phyloP scores from a whole-genome alignment of 2,329 filamentous ascomycete species.

The Fusarium zealandicum region DNA sequence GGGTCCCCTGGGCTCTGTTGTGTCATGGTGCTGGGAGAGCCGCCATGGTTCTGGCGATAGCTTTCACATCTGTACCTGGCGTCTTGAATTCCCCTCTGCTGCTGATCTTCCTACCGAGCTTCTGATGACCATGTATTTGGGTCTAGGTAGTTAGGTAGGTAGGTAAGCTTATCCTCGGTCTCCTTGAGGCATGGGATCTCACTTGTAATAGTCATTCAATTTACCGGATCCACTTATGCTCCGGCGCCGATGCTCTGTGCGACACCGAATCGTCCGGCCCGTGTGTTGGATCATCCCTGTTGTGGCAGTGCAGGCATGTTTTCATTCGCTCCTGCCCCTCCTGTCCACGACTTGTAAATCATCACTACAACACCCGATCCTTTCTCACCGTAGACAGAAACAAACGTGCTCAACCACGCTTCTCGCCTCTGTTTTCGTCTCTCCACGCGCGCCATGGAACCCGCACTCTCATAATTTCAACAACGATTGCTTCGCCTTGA shows the following conservation, averaged over 20 bases:
- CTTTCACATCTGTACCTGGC: too few species aligned
- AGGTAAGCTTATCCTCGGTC: not conserved
- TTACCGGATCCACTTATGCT: conserved; percentile 17
- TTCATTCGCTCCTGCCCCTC: conserved; percentile 17
- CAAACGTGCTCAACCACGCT: conserved; percentile 41
- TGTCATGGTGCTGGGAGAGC: conserved; percentile 16
- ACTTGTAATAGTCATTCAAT: conserved; percentile 2
- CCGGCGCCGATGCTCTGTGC: conserved; percentile 22
- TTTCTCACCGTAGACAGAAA: conserved; percentile 31
- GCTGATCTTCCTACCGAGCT: too few species aligned
- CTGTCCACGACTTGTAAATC: conserved; percentile 31
- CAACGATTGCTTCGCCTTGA: conserved; percentile 30
- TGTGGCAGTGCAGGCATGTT: conserved; percentile 34
- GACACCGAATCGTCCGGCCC: conserved; percentile 27
- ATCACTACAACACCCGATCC: conserved; percentile 29
- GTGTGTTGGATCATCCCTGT: conserved; percentile 18
- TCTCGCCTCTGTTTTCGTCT: conserved; percentile 19
- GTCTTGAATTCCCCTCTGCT: not conserved
- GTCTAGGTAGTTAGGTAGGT: too few species aligned
- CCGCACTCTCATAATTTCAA: conserved; percentile 25
- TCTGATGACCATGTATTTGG: too few species aligned
- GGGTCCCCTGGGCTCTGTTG: conserved; percentile 5
- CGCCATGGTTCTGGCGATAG: conserved; percentile 1
- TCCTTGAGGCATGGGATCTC: too few species aligned
- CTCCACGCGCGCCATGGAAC: conserved; percentile 34